A percentile compares a stretch with the other conserved stretches of the same genome.
Conservation (phyloP, 306 rosid genomes). For the Prunus fruticosa region DNA sequence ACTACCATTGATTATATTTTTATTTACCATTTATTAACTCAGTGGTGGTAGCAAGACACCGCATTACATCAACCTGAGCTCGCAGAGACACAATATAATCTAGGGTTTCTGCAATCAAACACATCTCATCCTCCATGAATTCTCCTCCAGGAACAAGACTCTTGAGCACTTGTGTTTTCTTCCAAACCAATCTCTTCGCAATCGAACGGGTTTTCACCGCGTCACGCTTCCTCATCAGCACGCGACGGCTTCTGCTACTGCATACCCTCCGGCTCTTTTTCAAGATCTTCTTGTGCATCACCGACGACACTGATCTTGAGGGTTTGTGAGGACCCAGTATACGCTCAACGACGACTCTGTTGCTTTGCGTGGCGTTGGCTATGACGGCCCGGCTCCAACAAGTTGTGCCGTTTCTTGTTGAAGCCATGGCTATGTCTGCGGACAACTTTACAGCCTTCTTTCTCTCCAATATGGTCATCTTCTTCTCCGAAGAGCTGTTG, state of each 20-base stretch:
- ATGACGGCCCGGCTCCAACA: conserved; percentile 70
- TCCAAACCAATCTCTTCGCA: conserved; percentile 46
- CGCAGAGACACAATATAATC: conserved; percentile 61
- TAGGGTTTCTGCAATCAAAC: conserved; percentile 80
- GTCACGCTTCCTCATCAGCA: background rate
- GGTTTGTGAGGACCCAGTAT: conserved; percentile 9
- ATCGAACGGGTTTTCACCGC: conserved; percentile 24
- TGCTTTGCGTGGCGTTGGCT: conserved; percentile 29
- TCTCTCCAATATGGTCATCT: conserved; percentile 56
- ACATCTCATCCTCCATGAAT: conserved; percentile 55
- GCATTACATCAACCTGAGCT: conserved; percentile 87
- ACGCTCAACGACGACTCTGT: conserved; percentile 17
- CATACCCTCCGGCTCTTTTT: conserved; percentile 39
- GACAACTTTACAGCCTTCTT: conserved; percentile 70
- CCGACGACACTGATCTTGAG: background rate
- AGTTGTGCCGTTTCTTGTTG: conserved; percentile 44
- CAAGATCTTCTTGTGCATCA: conserved; percentile 18
- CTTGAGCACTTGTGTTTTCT: conserved; percentile 52
- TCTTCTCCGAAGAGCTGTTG: conserved; percentile 28
- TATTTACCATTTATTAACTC: conserved; percentile 27
- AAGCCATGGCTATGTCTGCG: conserved; percentile 84
- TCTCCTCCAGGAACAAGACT: conserved; percentile 80
- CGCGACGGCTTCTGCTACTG: background rate
- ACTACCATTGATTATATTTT: background rate
- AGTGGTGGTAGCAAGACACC: conserved; percentile 48